phyloP scores from a whole-genome alignment of 2,329 filamentous ascomycete species.

The Colletotrichum acutatum region DNA sequence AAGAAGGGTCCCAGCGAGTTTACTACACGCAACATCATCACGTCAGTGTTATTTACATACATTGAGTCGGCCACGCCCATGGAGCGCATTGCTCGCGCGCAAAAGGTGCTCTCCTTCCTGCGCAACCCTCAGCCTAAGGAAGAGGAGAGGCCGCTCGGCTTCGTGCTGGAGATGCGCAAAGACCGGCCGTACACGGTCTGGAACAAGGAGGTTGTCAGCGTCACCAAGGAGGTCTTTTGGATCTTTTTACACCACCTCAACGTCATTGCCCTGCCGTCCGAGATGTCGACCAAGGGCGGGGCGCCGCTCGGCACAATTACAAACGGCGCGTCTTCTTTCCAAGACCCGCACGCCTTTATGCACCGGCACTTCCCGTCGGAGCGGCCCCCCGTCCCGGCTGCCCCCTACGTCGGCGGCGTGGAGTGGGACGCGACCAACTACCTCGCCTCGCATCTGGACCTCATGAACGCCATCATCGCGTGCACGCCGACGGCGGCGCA shows the following conservation, averaged over 20 bases:
- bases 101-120: conserved; percentile 81
- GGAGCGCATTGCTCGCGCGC: conserved; percentile 76
- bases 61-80: conserved; percentile 73
- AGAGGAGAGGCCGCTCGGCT: conserved; percentile 80
- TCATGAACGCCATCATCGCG: conserved; percentile 90
- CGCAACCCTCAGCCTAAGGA: conserved; percentile 82
- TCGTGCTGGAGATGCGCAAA: conserved; percentile 89
- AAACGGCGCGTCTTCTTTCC: conserved; percentile 41
- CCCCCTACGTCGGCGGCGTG: conserved; percentile 95
- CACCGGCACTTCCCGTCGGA: conserved; percentile 83
- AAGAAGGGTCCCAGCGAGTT: conserved; percentile 98
- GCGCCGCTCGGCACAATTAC: conserved; percentile 42
- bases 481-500: conserved; percentile 76
- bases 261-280: conserved; percentile 75
- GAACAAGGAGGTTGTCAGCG: conserved; percentile 91
- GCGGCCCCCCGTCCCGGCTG: conserved; percentile 89
- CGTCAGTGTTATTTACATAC: conserved; percentile 89
- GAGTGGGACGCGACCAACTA: conserved; percentile 99
- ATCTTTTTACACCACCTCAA: conserved; percentile 97
- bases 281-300: conserved; percentile 47
- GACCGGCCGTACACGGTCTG: conserved; percentile 91
- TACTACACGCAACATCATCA: conserved; percentile 89
- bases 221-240: conserved; percentile 99
- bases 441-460: conserved; percentile 89
- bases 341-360: conserved; percentile 69